Conservation (phyloP, 1,284 basidiomycete species). For the Cryptococcus sp. region DNA sequence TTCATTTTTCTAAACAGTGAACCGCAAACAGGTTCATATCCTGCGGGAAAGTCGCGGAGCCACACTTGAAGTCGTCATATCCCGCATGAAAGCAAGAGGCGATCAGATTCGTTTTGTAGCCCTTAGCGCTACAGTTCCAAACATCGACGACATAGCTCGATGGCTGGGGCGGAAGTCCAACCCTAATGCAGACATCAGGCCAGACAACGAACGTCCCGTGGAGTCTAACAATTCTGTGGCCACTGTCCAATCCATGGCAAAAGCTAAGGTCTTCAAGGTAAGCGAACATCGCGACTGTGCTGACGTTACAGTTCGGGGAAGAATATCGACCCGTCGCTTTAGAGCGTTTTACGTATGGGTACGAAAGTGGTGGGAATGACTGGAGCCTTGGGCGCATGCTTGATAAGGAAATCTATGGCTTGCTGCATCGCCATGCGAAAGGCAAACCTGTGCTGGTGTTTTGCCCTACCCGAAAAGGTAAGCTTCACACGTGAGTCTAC, state of each 20-base stretch:
- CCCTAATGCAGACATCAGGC: background rate
- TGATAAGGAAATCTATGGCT: slow-evolving; percentile 70
- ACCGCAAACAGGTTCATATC: slow-evolving; percentile 74
- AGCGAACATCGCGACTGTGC: slow-evolving; percentile 13
- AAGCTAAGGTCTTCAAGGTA: slow-evolving; percentile 74
- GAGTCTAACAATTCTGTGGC: background rate
- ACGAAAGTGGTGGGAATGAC: slow-evolving; percentile 67
- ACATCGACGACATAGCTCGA: slow-evolving; percentile 81
- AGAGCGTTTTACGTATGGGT: slow-evolving; percentile 67
- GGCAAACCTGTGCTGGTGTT: slow-evolving; percentile 83
- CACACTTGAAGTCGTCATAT: slow-evolving; percentile 87
- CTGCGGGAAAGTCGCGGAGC: slow-evolving; percentile 86
- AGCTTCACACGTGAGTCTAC: slow-evolving; percentile 1
- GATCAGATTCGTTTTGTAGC: slow-evolving; percentile 75
- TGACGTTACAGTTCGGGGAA: slow-evolving; percentile 73
- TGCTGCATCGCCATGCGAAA: slow-evolving; percentile 68
- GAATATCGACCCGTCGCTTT: slow-evolving; percentile 84
- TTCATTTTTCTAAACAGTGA: background rate
- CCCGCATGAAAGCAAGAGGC: slow-evolving; percentile 75
- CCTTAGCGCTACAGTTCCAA: slow-evolving; percentile 86
- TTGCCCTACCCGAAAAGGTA: slow-evolving; percentile 80
- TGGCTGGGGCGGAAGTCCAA: slow-evolving; percentile 69
- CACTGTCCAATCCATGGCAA: slow-evolving; percentile 39
- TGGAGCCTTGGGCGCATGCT: slow-evolving; percentile 73
- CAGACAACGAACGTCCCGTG: too few relatives aligned